Evolutionary conservation across 768 basidiomycete species (phyloP).

Genomic region (Trametes maxima): DNA sequence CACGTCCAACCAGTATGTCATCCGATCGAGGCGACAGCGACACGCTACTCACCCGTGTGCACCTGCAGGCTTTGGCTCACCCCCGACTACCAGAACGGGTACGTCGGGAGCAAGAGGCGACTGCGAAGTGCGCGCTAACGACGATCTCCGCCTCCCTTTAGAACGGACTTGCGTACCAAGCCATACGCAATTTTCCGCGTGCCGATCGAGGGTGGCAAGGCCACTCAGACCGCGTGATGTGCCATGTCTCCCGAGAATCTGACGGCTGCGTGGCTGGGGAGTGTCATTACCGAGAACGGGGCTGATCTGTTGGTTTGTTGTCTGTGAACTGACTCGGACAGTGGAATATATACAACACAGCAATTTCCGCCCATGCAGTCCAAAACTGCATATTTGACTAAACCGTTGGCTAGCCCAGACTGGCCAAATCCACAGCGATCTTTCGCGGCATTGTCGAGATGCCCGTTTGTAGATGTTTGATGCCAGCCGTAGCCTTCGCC

Average conservation of each 20-base stretch:
- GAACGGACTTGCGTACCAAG: slow-evolving; percentile 22
- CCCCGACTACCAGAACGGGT: slow-evolving; percentile 22
- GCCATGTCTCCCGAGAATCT: neutral
- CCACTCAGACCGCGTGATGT: slow-evolving; percentile 6
- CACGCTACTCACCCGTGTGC: neutral
- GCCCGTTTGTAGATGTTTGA: no score
- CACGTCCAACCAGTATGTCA: slow-evolving; percentile 21
- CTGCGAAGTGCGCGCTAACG: neutral
- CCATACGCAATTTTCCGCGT: slow-evolving; percentile 21
- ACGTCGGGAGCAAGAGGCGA: neutral
- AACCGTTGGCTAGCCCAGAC: no score
- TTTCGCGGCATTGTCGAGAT: no score
- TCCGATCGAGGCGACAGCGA: neutral
- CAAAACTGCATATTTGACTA: no score
- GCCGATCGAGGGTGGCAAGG: slow-evolving; percentile 10
- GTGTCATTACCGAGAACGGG: no score
- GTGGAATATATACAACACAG: no score
- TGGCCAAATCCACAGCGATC: no score
- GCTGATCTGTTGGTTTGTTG: no score
- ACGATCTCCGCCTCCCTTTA: neutral
- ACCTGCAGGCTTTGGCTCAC: slow-evolving; percentile 15
- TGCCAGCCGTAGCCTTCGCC: no score
- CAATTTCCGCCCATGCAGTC: no score
- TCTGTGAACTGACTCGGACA: no score
- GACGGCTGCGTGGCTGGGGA: no score